Base-by-base conservation (phyloP, 257 asterid species). In the Phtheirospermum japonicum region DNA sequence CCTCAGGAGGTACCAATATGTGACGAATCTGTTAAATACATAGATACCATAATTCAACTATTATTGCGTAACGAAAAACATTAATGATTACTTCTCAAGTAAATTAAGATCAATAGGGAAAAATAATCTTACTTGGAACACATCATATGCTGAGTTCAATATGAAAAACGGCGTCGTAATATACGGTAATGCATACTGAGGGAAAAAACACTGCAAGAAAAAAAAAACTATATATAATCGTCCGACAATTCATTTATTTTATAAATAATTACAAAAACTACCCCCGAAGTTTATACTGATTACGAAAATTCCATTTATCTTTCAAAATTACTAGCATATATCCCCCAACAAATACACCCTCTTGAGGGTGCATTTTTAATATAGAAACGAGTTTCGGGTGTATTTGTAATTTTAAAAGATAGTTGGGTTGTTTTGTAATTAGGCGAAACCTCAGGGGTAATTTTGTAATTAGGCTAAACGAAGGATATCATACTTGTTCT, bases 121-220 rank as follows among this genome's bases (percentile, higher is more conserved):
- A 46, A 19, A 59, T 42, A 50, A n/a, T 49, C 91, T 77, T 85
- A 92, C 99, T 79, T 92, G 99, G 77, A 13, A 92, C 26, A 80
- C 89, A 66, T 92, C 99, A 67, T 89, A 92, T 4, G 97, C 99
- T 3, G 99, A 65, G 82, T 92, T 92, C 73, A 92, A 69, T 78
- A 92, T 75, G 84, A 92, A 92, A 73, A 74, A 79, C 28, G 99
- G 99, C 7, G 97, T 82, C 67, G 6, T 74, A 58, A 89, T 87
- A 68, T 75, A 85, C 37, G 82, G 77, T 49, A 92, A 74, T 26
- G 77, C 84, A 63, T 92, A 86, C 70, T 92, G 99, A 0, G 99
- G 97, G 82, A 92, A 92, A 80, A 92, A 75, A 75, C 99, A 92
- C 97, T 92, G 91, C 78, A 79, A 50, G 4, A 19, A 28, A 48